Base-by-base conservation (phyloP, 495 filamentous ascomycete genomes). In the Collariella sp. region DNA sequence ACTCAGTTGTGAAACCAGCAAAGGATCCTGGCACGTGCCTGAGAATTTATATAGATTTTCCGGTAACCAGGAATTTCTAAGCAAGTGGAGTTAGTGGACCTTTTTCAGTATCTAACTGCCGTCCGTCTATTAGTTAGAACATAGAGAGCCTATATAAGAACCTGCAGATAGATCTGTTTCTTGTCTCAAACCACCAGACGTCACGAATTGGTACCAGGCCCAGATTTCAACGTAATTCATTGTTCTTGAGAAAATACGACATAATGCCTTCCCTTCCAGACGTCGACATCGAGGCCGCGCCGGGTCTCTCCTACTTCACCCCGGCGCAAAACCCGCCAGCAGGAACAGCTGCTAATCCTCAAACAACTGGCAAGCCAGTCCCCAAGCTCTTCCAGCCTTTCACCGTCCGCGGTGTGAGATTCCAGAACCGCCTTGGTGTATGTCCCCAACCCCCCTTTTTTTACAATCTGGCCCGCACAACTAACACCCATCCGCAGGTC, bases 321-420 rank as follows among this genome's bases (percentile, higher is more conserved):
- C 85, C 85, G 2, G 75, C 70, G 2, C 85, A 89, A 60, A 59
- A 68, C 2, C 81, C 83, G 1, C 79, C 84, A 1, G 76, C 82
- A 5, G 85, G 85, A 10, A 86, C 83, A 1, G 83, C 84, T 4
- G 72, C 76, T 7, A 69, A 82, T 51, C 79, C 82, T 7, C 80
- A 86, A 52, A 71, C 76, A 3, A 71, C 77, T 67, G 77, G 76
- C 20, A 73, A 72, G 31, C 59, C 71, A 4, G 75, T 80, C 20
- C 84, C 85, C 0, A 88, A 84, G 66, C 76, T 88, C n/a, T 89
- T 68, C 59, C 59, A 55, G 34, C 83, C 83, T 1, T 60, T 86
- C 39, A 80, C 73, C 18, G 69, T 87, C 50, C 72, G 83, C 19
- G 78, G 79, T 7, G 57, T 78, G 11, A 78, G 69, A 7, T 72